Conservation (phyloP, 352 stramenopile genomes). For the Sclerospora graminicola region DNA sequence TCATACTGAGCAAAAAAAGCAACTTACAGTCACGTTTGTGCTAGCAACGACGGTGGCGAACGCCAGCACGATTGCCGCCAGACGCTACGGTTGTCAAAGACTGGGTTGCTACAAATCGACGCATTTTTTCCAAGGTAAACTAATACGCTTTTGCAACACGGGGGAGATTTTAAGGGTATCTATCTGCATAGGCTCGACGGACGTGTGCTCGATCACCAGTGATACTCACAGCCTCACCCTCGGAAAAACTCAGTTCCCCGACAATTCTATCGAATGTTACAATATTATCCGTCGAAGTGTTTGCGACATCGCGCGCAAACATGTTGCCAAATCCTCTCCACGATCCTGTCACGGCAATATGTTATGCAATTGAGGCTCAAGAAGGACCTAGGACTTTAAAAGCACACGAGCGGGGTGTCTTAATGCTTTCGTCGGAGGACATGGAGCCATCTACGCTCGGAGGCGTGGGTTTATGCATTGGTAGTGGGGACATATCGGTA, state of each 20-base stretch:
- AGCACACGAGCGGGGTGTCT: constrained; percentile 37
- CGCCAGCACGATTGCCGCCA: constrained; percentile 28
- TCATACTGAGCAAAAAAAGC: too few relatives aligned
- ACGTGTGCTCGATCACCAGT: constrained; percentile 16
- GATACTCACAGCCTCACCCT: constrained; percentile 8
- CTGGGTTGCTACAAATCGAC: constrained; percentile 16
- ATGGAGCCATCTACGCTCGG: constrained; percentile 8
- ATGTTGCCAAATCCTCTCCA: constrained; percentile 61
- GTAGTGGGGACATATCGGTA: constrained; percentile 24
- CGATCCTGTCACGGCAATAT: constrained; percentile 52
- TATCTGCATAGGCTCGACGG: constrained; percentile 6
- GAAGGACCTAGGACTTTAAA: constrained; percentile 46
- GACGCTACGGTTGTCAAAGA: constrained; percentile 14
- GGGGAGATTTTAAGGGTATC: too few relatives aligned
- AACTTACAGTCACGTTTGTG: background rate
- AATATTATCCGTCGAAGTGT: constrained; percentile 69
- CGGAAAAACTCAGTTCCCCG: constrained; percentile 13
- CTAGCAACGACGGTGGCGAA: constrained; percentile 30
- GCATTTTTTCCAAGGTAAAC: constrained; percentile 17
- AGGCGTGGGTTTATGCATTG: constrained; percentile 24
- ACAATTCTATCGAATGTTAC: constrained; percentile 60
- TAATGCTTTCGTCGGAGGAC: constrained; percentile 24
- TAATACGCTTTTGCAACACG: background rate
- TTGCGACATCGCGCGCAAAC: constrained; percentile 37
- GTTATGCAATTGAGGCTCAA: constrained; percentile 65